A percentile compares a stretch with the other conserved stretches of the same genome.
These are phyloP conservation scores for Candida ascalaphidarum DNA, from an alignment of 805 yeast species.

Conservation along the genomic window DNA sequence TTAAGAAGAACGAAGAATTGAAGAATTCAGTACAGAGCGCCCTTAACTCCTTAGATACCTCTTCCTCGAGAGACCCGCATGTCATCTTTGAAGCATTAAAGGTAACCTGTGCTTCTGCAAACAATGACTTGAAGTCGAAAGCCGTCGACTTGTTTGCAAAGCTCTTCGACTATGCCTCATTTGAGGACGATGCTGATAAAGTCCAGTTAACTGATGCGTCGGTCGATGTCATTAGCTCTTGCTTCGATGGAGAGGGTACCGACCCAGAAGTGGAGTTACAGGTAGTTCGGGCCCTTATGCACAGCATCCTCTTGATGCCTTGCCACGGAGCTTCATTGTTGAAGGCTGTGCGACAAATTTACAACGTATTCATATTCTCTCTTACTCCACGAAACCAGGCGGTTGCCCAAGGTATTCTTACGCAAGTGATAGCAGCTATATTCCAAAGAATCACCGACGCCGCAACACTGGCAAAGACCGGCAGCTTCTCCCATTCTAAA, in stretches of 20 bases:
- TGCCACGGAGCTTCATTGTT: constrained; percentile 86
- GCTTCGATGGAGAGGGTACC: constrained; percentile 89
- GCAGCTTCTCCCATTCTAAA: too few species aligned
- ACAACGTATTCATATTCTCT: constrained; percentile 84
- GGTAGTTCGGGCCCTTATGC: constrained; percentile 84
- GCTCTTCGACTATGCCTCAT: constrained; percentile 76
- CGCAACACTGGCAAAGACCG: too few species aligned
- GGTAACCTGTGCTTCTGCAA: constrained; percentile 61
- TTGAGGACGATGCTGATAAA: constrained; percentile 45
- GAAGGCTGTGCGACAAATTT: constrained; percentile 88
- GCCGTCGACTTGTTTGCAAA: constrained; percentile 86
- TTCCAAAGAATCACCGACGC: constrained; percentile 55
- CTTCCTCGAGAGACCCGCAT: constrained; percentile 34
- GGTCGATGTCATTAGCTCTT: constrained; percentile 72
- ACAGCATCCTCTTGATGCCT: constrained; percentile 76
- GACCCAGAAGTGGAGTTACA: constrained; percentile 86
- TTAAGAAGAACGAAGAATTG: constrained; percentile 40
- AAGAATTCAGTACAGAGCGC: constrained; percentile 30
- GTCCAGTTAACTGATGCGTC: constrained; percentile 69
- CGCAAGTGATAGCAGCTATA: constrained; percentile 80
- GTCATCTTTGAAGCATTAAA: constrained; percentile 75
- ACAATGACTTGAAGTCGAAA: constrained; percentile 54
- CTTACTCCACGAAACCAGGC: constrained; percentile 78
- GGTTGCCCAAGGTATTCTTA: constrained; percentile 89
- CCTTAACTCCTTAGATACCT: constrained; percentile 26